Evolutionary conservation across 2,329 filamentous ascomycete species (phyloP).

Genomic region (Hansfordia pulvinata): DNA sequence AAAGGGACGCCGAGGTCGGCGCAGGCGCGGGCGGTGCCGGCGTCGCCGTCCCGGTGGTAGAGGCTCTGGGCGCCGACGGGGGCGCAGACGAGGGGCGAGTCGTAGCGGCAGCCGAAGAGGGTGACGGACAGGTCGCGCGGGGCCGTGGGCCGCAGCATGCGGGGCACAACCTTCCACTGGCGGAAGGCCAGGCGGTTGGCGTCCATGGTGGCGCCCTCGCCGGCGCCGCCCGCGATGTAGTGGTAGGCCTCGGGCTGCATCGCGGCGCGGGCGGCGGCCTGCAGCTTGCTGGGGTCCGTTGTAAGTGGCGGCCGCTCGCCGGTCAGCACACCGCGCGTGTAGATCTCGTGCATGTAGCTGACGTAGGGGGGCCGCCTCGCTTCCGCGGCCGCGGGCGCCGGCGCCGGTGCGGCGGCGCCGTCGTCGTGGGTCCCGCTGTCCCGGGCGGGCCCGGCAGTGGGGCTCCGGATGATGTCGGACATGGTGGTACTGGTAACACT

Average conservation of each 20-base stretch:
- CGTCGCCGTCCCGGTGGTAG: conserved; percentile 52
- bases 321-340: conserved; percentile 34
- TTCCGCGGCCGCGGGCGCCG: no score
- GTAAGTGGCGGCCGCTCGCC: conserved; percentile 36
- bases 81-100: conserved; percentile 15
- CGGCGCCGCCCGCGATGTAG: conserved; percentile 50
- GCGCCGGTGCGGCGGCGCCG: no score
- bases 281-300: conserved; percentile 42
- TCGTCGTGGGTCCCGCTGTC: no score
- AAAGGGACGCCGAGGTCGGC: conserved; percentile 48
- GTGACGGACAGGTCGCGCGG: conserved; percentile 34
- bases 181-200: conserved; percentile 44
- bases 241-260: conserved; percentile 36
- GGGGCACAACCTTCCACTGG: conserved; percentile 35
- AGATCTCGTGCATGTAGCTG: conserved; percentile 32
- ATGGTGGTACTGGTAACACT: no score
- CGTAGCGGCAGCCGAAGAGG: conserved; percentile 36
- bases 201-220: conserved; percentile 45
- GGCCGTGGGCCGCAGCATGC: conserved; percentile 29
- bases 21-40: conserved; percentile 49
- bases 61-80: conserved; percentile 1
- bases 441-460: no score
- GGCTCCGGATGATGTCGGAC: no score
- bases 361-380: conserved; percentile 26
- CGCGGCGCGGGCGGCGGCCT: conserved; percentile 35